phyloP scores from a whole-genome alignment of 2,329 filamentous ascomycete species.

The Arthrobotrys entomopaga region DNA sequence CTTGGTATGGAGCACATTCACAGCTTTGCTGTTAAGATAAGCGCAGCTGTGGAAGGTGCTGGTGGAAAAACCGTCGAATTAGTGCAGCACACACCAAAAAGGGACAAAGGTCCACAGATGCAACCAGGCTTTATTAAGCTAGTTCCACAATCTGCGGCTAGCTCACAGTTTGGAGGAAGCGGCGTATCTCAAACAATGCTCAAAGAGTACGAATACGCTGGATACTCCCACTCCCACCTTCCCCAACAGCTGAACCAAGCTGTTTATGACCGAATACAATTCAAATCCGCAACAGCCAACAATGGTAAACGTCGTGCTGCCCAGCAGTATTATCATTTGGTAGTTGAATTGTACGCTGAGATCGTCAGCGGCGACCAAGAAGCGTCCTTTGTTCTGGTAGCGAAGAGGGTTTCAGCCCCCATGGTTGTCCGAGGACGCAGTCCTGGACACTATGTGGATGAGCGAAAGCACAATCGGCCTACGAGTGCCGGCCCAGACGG shows the following conservation, averaged over 20 bases:
- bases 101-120: slow-evolving; percentile 84
- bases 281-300: slow-evolving; percentile 92
- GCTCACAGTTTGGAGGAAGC: slow-evolving; percentile 52
- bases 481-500: slow-evolving; percentile 76
- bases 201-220: slow-evolving; percentile 61
- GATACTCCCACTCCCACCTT: slow-evolving; percentile 60
- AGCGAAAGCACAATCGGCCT: slow-evolving; percentile 72
- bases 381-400: slow-evolving; percentile 75
- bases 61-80: slow-evolving; percentile 81
- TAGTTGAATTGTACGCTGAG: slow-evolving; percentile 83
- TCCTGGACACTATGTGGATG: slow-evolving; percentile 81
- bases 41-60: slow-evolving; percentile 81
- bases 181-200: slow-evolving; percentile 56
- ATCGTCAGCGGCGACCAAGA: slow-evolving; percentile 65
- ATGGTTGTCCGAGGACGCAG: slow-evolving; percentile 89
- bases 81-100: slow-evolving; percentile 89
- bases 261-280: slow-evolving; percentile 88
- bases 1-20: slow-evolving; percentile 68
- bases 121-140: slow-evolving; percentile 77
- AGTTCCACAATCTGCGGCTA: slow-evolving; percentile 70
- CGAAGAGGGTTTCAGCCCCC: slow-evolving; percentile 77
- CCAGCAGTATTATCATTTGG: slow-evolving; percentile 91
- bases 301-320: slow-evolving; percentile 90
- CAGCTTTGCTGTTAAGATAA: slow-evolving; percentile 76
- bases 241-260: slow-evolving; percentile 61